A percentile compares a stretch with the other conserved stretches of the same genome.
Evolutionary conservation across 2,329 filamentous ascomycete genomes (phyloP).

Genomic region (Fusarium sp.): DNA sequence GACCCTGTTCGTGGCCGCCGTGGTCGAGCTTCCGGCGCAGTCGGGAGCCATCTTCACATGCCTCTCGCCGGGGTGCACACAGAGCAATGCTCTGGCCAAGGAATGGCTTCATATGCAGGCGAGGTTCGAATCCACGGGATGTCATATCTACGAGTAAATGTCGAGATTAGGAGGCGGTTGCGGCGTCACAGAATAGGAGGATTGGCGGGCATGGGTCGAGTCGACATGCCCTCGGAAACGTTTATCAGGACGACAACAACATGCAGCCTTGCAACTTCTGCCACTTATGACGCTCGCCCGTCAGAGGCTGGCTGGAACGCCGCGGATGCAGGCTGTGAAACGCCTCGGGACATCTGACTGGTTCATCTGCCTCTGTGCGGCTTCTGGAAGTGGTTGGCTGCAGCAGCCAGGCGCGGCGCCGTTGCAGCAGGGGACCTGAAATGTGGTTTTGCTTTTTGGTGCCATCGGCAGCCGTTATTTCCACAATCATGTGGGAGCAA

Average conservation of each 20-base stretch:
- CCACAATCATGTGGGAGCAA: conserved; percentile 8
- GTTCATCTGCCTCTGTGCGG: conserved; percentile 10
- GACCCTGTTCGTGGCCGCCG: conserved; percentile 5
- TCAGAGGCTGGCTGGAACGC: conserved; percentile 29
- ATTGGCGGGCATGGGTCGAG: conserved; percentile 32
- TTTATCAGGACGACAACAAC: not conserved
- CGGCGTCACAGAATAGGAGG: conserved; percentile 39
- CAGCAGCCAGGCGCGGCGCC: conserved; percentile 33
- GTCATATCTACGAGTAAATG: not conserved
- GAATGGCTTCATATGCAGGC: not conserved
- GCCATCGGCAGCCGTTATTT: conserved; percentile 22
- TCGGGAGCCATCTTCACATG: conserved; percentile 22
- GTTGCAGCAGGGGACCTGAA: conserved; percentile 23
- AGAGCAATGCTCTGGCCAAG: not conserved
- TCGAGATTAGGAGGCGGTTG: conserved; percentile 23
- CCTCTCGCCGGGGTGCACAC: not conserved
- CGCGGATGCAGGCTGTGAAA: conserved; percentile 35
- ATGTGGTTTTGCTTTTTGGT: conserved; percentile 32
- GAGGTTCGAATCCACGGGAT: conserved; percentile 4
- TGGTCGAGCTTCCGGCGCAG: conserved; percentile 3
- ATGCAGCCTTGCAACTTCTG: conserved; percentile 28
- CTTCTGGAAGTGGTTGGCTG: conserved; percentile 38
- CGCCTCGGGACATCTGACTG: conserved; percentile 19
- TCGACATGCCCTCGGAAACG: not conserved
- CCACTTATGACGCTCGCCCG: conserved; percentile 13